Conservation (phyloP, 1,284 basidiomycete species). For the Phylloporus sp. region DNA sequence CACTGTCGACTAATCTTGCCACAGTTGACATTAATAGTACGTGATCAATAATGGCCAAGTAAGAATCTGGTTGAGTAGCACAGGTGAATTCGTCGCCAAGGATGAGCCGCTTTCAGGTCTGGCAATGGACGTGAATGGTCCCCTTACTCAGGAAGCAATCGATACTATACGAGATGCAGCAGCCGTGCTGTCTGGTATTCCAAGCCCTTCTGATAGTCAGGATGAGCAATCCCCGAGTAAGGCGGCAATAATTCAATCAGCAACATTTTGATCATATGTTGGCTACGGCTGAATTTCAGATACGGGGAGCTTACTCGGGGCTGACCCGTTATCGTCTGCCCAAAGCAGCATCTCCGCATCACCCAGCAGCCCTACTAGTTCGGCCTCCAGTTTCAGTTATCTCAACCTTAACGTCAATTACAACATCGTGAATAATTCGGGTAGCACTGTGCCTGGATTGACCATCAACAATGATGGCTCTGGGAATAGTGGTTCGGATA, state of each 20-base stretch:
- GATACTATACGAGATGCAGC: not conserved
- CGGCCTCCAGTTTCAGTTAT: not conserved
- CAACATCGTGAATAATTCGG: conserved; percentile 7
- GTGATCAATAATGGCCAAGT: not conserved
- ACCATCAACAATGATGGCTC: conserved; percentile 14
- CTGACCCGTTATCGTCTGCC: not conserved
- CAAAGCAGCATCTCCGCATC: conserved; percentile 2
- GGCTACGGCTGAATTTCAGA: not conserved
- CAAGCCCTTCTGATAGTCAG: not conserved
- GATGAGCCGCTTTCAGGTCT: not conserved
- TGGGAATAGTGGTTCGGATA: conserved; percentile 14
- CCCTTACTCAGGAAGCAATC: conserved; percentile 2
- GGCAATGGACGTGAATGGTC: conserved; percentile 2
- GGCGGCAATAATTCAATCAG: not conserved
- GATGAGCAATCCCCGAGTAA: conserved; percentile 9
- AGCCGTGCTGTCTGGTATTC: not conserved
- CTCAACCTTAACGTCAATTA: conserved; percentile 6
- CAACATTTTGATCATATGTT: not conserved
- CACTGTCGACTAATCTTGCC: not conserved
- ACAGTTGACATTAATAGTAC: conserved; percentile 1
- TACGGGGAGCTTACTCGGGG: not conserved
- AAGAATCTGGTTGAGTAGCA: not conserved
- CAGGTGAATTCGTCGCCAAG: conserved; percentile 2
- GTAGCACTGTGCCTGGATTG: not conserved
- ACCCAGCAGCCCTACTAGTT: conserved; percentile 10